Evolutionary conservation across 768 basidiomycete genomes (phyloP).

Genomic region (Psilocybe cyanescens): DNA sequence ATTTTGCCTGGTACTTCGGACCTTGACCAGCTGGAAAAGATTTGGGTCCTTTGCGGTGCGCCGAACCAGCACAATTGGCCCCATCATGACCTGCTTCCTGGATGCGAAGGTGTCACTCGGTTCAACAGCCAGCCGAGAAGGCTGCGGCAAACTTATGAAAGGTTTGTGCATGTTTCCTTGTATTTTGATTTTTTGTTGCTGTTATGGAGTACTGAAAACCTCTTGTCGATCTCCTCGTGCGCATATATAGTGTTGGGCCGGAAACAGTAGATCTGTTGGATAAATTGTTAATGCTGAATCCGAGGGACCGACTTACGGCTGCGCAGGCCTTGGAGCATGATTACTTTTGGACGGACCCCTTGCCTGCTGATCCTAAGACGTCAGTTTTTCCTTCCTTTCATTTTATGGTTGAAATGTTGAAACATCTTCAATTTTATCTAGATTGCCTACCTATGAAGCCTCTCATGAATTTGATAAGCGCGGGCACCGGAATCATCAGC

Average conservation of each 20-base stretch:
- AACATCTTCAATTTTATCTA: conserved; percentile 26
- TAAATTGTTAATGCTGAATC: conserved; percentile 82
- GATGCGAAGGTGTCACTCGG: conserved; percentile 78
- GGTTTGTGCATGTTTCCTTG: conserved; percentile 43
- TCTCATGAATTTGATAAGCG: conserved; percentile 86
- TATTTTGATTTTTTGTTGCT: background rate
- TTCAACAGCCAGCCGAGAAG: conserved; percentile 58
- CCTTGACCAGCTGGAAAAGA: conserved; percentile 89
- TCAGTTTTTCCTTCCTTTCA: conserved; percentile 34
- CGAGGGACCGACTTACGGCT: conserved; percentile 83
- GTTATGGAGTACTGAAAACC: background rate
- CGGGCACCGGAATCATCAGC: conserved; percentile 52
- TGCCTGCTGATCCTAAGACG: conserved; percentile 86
- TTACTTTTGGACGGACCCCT: conserved; percentile 92
- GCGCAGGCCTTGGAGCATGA: conserved; percentile 86
- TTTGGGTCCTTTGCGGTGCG: conserved; percentile 88
- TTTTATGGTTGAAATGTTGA: background rate
- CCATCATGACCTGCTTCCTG: conserved; percentile 72
- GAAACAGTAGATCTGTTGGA: conserved; percentile 86
- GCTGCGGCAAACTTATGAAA: conserved; percentile 60
- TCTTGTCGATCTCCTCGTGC: conserved; percentile 5
- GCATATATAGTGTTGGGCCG: conserved; percentile 54
- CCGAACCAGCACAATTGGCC: conserved; percentile 86
- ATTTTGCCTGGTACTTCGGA: conserved; percentile 90
- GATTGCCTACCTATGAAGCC: conserved; percentile 77